Evolutionary conservation across 352 stramenopile species (phyloP).

Genomic region (Phytophthora ohioensis): DNA sequence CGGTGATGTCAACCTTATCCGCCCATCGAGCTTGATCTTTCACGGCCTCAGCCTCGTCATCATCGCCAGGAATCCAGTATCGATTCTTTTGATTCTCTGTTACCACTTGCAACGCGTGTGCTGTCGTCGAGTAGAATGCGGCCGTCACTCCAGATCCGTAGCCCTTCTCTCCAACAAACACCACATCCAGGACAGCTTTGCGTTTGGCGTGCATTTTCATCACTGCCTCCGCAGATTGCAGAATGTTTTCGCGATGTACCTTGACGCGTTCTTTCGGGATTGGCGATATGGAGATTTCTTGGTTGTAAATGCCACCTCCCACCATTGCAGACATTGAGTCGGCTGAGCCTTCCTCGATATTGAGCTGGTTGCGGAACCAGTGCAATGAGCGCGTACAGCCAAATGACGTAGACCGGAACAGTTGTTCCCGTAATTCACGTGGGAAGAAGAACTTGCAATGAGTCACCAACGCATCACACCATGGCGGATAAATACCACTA

Average conservation of each 20-base stretch:
- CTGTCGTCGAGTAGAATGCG: conserved; percentile 85
- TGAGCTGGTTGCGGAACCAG: conserved; percentile 80
- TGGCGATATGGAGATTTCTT: conserved; percentile 84
- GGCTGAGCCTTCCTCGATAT: conserved; percentile 53
- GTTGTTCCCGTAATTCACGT: conserved; percentile 66
- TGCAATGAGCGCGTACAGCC: conserved; percentile 82
- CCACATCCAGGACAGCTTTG: conserved; percentile 84
- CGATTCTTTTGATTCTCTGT: conserved; percentile 53
- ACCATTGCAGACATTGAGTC: conserved; percentile 32
- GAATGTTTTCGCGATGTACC: conserved; percentile 76
- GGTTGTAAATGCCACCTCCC: conserved; percentile 66
- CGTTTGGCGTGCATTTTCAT: conserved; percentile 90
- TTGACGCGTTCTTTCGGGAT: conserved; percentile 91
- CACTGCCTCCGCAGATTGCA: conserved; percentile 77
- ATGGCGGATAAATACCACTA: conserved; percentile 83
- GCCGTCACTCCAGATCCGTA: conserved; percentile 88
- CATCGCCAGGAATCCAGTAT: conserved; percentile 73
- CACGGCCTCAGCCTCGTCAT: conserved; percentile 38
- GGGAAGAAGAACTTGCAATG: conserved; percentile 89
- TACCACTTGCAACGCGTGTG: conserved; percentile 67
- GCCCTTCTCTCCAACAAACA: conserved; percentile 87
- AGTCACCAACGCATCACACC: conserved; percentile 79
- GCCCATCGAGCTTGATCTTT: conserved; percentile 14
- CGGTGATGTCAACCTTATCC: conserved; percentile 7
- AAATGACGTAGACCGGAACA: conserved; percentile 85